Evolutionary conservation across 75 land plant genomes (phyloP).

Genomic region (Pinus tabuliformis): DNA sequence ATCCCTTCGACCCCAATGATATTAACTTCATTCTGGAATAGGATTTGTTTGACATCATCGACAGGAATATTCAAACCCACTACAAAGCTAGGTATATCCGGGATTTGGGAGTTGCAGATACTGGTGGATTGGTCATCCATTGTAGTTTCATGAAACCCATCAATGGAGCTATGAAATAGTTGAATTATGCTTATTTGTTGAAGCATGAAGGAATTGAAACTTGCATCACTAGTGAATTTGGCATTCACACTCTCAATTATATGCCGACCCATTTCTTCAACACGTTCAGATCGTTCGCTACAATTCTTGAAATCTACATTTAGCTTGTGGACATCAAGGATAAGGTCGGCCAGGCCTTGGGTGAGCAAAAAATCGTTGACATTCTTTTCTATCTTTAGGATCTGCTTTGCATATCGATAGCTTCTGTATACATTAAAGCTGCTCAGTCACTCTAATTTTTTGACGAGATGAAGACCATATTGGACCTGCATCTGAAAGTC

Average conservation of each 20-base stretch:
- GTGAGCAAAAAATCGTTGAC: not conserved
- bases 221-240: not conserved
- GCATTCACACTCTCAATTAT: not conserved
- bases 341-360: not conserved
- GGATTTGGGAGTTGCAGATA: not conserved
- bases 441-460: not conserved
- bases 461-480: not conserved
- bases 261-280: not conserved
- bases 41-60: not conserved
- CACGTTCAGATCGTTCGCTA: not conserved
- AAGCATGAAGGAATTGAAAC: not conserved
- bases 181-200: not conserved
- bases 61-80: not conserved
- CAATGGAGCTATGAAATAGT: not conserved
- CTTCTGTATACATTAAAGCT: not conserved
- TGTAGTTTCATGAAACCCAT: not conserved
- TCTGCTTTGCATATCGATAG: not conserved
- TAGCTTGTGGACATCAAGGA: not conserved
- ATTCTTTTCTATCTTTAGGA: not conserved
- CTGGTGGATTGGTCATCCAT: not conserved
- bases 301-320: too few relatives aligned
- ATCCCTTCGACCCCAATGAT: not conserved
- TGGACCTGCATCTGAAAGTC: not conserved
- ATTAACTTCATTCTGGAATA: not conserved
- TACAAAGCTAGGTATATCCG: not conserved